Conservation (phyloP, 1,284 basidiomycete species). For the Rhodotorula sp. region DNA sequence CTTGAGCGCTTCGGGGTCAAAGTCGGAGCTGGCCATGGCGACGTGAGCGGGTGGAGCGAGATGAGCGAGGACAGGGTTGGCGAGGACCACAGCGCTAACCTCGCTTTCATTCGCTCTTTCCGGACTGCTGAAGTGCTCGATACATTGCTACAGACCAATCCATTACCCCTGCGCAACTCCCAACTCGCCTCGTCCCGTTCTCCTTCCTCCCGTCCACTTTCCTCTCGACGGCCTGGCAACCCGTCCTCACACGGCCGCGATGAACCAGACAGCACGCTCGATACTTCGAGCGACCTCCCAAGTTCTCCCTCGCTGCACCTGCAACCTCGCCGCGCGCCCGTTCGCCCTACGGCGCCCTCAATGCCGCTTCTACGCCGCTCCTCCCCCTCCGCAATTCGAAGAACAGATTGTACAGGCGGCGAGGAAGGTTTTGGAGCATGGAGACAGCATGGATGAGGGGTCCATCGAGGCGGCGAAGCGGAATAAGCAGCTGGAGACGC, state of each 20-base stretch:
- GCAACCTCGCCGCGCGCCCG: not conserved
- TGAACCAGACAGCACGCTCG: not conserved
- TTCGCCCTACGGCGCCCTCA: not conserved
- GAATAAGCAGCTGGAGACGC: constrained; percentile 17
- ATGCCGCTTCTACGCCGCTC: not conserved
- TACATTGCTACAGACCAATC: no score
- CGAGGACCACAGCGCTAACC: no score
- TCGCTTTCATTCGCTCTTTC: no score
- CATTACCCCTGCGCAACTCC: not conserved
- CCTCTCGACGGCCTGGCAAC: not conserved
- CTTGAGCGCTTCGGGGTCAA: no score
- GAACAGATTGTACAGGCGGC: constrained; percentile 22
- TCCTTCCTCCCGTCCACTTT: not conserved
- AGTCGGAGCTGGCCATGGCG: no score
- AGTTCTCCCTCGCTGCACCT: not conserved
- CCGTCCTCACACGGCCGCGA: no score
- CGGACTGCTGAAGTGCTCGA: no score
- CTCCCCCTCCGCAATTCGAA: not conserved
- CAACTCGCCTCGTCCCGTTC: not conserved
- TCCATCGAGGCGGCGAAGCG: constrained; percentile 24
- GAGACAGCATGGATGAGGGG: not conserved
- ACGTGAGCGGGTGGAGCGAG: no score
- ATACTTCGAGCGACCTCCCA: not conserved
- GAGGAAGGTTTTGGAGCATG: constrained; percentile 10
- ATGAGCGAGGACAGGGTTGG: no score